Evolutionary conservation across 306 rosid species (phyloP).

Genomic region (Senna siamea): DNA sequence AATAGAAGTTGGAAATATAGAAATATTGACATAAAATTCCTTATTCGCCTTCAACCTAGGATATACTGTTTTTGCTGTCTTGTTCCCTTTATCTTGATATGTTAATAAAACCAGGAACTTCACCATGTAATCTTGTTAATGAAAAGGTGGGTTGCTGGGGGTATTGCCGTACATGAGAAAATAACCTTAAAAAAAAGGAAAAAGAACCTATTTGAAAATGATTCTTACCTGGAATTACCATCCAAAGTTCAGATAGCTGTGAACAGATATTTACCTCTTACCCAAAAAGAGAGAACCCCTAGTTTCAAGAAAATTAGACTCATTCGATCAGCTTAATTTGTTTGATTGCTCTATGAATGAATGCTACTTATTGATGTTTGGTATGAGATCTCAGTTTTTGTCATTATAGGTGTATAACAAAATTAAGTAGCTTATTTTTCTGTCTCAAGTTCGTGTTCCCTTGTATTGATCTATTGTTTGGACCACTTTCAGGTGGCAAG

Average conservation of each 20-base stretch:
- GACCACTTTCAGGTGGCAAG: slow-evolving; percentile 69
- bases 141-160: neutral
- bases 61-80: neutral
- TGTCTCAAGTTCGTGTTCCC: neutral
- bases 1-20: neutral
- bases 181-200: no score
- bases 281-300: no score
- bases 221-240: neutral
- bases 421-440: slow-evolving; percentile 54
- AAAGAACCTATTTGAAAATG: neutral
- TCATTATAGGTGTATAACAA: no score
- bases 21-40: neutral
- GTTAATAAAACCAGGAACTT: neutral
- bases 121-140: neutral
- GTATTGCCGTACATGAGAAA: no score
- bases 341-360: no score
- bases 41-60: slow-evolving; percentile 38
- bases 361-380: neutral
- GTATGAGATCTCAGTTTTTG: no score
- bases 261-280: neutral
- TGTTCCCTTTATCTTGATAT: neutral
- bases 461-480: slow-evolving; percentile 15
- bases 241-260: neutral
- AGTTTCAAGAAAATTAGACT: no score
- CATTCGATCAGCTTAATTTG: no score